A percentile compares a stretch with the other conserved stretches of the same genome.
phyloP scores from a whole-genome alignment of 2,329 filamentous ascomycete genomes.

The Penicillium paneum region DNA sequence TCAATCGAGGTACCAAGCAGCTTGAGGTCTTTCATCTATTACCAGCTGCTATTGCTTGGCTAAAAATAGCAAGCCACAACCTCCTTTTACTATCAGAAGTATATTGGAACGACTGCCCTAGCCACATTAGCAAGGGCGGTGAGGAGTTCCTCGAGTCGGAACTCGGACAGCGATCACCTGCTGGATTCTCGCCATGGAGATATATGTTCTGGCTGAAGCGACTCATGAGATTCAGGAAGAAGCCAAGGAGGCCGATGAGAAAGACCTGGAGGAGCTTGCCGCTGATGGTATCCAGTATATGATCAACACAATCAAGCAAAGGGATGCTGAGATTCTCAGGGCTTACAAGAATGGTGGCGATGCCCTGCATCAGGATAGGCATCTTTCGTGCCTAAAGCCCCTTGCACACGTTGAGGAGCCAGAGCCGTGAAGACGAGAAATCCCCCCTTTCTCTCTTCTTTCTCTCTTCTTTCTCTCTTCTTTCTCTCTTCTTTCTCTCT shows the following conservation, averaged over 20 bases:
- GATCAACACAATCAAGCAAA: conserved; percentile 12
- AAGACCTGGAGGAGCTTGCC: conserved; percentile 17
- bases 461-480: too few relatives aligned
- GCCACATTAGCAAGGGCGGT: conserved; percentile 15
- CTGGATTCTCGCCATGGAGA: conserved; percentile 27
- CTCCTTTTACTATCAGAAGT: conserved; percentile 21
- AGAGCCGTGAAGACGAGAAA: too few relatives aligned
- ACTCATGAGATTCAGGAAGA: conserved; percentile 23
- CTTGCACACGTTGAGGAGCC: background rate
- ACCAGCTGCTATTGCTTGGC: conserved; percentile 19
- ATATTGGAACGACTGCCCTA: conserved; percentile 22
- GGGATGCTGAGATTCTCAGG: conserved; percentile 18
- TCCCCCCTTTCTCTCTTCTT: too few relatives aligned
- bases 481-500: too few relatives aligned
- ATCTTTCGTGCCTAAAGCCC: conserved; percentile 10
- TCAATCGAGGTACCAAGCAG: background rate
- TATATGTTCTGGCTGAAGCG: conserved; percentile 29
- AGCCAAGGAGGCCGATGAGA: conserved; percentile 17
- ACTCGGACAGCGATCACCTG: conserved; percentile 21
- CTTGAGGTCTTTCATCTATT: conserved; percentile 17
- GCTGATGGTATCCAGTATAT: conserved; percentile 20
- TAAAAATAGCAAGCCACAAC: conserved; percentile 17
- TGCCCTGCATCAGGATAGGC: conserved; percentile 12
- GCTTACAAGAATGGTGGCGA: conserved; percentile 10
- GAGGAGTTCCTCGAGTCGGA: conserved; percentile 21